A percentile compares a stretch with the other conserved stretches of the same genome.
These are phyloP conservation scores for Scleromitrula shiraiana DNA, from an alignment of 2,329 filamentous ascomycete species.

Conservation along the genomic window DNA sequence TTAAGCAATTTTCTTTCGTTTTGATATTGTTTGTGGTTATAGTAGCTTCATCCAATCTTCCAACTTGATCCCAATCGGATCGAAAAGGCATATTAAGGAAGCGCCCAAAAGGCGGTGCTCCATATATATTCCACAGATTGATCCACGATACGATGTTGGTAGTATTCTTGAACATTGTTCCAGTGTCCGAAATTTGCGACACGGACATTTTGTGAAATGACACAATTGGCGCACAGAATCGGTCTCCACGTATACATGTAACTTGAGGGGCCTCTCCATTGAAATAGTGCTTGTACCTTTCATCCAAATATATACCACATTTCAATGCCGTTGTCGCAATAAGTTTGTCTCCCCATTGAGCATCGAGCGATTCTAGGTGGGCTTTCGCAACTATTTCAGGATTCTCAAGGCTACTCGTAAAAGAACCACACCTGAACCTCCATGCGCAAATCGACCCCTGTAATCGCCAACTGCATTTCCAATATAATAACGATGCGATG, in stretches of 20 bases:
- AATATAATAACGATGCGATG: conserved; percentile 40
- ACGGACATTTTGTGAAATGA: conserved; percentile 11
- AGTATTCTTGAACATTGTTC: not conserved
- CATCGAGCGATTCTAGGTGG: conserved; percentile 41
- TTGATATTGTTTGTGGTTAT: conserved; percentile 33
- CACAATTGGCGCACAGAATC: conserved; percentile 34
- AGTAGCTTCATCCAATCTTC: conserved; percentile 38
- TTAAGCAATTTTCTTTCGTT: conserved; percentile 36
- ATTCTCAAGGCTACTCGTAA: conserved; percentile 39
- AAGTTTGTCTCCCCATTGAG: conserved; percentile 47
- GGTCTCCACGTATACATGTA: conserved; percentile 41
- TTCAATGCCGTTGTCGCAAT: conserved; percentile 46
- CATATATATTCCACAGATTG: conserved; percentile 25
- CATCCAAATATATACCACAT: conserved; percentile 47
- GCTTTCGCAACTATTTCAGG: conserved; percentile 37
- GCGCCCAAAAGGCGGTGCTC: conserved; percentile 32
- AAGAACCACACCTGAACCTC: conserved; percentile 46
- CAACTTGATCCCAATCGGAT: conserved; percentile 41
- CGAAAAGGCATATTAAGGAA: conserved; percentile 33
- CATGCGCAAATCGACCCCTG: conserved; percentile 47
- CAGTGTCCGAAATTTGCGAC: not conserved
- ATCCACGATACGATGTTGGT: conserved; percentile 7
- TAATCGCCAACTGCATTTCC: conserved; percentile 52
- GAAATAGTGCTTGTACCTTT: conserved; percentile 46
- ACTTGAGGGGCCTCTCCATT: conserved; percentile 45